Evolutionary conservation across 2,329 filamentous ascomycete species (phyloP), one percentile per base, ranked within the genome.

Genomic region (Calonectria pteridis): DNA sequence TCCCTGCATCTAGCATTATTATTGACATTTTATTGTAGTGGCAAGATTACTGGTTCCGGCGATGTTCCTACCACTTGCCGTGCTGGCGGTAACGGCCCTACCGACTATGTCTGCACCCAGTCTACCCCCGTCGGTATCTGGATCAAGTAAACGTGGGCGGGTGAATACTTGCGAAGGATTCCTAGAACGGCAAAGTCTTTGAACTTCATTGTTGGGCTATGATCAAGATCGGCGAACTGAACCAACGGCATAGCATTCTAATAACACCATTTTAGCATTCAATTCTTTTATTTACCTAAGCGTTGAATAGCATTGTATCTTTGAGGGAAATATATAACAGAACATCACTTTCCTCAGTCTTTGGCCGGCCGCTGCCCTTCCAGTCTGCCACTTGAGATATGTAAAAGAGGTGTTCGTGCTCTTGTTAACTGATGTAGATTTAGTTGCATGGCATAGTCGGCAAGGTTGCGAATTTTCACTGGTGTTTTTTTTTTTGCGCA

Each of bases 61-160:
- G 55, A n/a, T 28, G 55, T 62, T 29, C 55, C 55, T 6, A 62
- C 33, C 23, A 62, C 55, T 40, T 62, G 55, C 55, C 55, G 55
- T 1, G 55, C 55, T 29, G 55, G 33, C 43, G 33, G 55, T 7
- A 62, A 62, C 35, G 55, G 55, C 23, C 55, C 55, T 20, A 62
- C 55, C 55, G 55, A 62, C 55, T 62, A 62, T 20, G 55, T 62
- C 55, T 62, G 55, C 33, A 62, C 23, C 3, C 55, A 62, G 23
- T 62, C 55, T 14, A 62, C 55, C 33, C 55, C 55, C 4, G 55
- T 62, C 23, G 55, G 55, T 9, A 40, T 62, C n/a, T 62, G 33
- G 55, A 62, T 62, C 55, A 40, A 40, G 7, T 62, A 62, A 28
- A 6, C 6, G 26, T 46, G 40, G 10, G 9, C 9, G 43, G 2